phyloP scores from a whole-genome alignment of 495 filamentous ascomycete genomes.

The Mycothermus thermophilus region DNA sequence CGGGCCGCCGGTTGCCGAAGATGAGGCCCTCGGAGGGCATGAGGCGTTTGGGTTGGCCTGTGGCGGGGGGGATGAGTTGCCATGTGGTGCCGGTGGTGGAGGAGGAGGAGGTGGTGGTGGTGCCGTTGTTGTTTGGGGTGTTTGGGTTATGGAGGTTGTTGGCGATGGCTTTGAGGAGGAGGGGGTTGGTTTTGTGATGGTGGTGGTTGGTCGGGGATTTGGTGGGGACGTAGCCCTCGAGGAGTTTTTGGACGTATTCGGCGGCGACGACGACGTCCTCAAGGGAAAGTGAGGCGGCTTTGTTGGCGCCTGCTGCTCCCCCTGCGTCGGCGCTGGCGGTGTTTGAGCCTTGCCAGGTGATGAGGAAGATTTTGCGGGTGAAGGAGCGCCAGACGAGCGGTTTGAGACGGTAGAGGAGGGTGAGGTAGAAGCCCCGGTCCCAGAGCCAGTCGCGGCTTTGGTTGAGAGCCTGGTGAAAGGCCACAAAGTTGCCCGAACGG shows the following conservation, averaged over 20 bases:
- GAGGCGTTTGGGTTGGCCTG: constrained; percentile 30
- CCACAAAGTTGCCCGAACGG: constrained; percentile 59
- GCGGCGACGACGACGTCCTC: constrained; percentile 39
- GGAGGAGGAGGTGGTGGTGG: no score
- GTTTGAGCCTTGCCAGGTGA: constrained; percentile 42
- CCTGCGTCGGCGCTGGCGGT: constrained; percentile 35
- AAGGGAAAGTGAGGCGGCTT: constrained; percentile 44
- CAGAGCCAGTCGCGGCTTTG: constrained; percentile 54
- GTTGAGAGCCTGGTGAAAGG: constrained; percentile 53
- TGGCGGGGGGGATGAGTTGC: constrained; percentile 33
- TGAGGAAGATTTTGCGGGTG: constrained; percentile 55
- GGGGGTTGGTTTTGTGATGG: constrained; percentile 14
- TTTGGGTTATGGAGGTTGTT: no score
- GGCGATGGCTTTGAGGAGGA: constrained; percentile 29
- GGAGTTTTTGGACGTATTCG: constrained; percentile 34
- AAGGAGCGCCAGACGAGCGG: constrained; percentile 76
- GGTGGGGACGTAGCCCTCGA: constrained; percentile 35
- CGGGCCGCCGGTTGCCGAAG: constrained; percentile 39
- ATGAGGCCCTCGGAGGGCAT: constrained; percentile 33
- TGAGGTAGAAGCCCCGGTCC: constrained; percentile 57
- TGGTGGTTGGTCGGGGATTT: constrained; percentile 12
- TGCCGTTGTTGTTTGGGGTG: no score
- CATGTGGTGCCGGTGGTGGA: no score
- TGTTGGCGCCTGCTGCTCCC: no score
- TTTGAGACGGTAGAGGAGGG: constrained; percentile 58